Percentiles rank a stretch among this genome's conserved stretches.
Conservation (phyloP, 2,329 filamentous ascomycete species). For the Fusarium hostae region DNA sequence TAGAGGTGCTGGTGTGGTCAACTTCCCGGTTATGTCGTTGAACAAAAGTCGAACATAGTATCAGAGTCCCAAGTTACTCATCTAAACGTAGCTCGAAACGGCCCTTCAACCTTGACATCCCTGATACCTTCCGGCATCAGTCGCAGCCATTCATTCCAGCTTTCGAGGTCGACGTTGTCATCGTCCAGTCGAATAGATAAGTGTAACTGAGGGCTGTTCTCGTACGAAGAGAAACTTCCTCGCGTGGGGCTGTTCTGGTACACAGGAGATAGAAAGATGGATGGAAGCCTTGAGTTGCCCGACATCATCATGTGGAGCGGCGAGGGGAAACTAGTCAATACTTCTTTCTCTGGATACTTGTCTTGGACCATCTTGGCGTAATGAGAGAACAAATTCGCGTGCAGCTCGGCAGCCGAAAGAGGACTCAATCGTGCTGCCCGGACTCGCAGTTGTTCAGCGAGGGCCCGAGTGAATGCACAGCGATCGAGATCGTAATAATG, state of each 20-base stretch:
- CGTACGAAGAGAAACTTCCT: constrained; percentile 53
- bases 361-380: constrained; percentile 66
- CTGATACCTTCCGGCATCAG: constrained; percentile 67
- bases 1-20: not conserved
- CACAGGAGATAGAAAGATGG: constrained; percentile 65
- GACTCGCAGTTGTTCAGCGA: constrained; percentile 62
- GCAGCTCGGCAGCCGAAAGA: constrained; percentile 64
- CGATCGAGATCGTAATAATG: constrained; percentile 60
- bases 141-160: constrained; percentile 68
- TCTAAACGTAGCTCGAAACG: constrained; percentile 51
- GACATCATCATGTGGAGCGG: constrained; percentile 67
- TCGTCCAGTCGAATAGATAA: constrained; percentile 63
- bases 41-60: constrained; percentile 1
- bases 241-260: constrained; percentile 54
- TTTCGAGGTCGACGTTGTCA: constrained; percentile 62
- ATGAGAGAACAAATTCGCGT: constrained; percentile 62
- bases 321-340: constrained; percentile 61
- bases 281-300: constrained; percentile 64
- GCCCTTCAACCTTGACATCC: constrained; percentile 66
- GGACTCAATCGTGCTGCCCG: constrained; percentile 58
- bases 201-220: constrained; percentile 60
- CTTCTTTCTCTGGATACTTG: constrained; percentile 59
- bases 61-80: constrained; percentile 16
- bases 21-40: constrained; percentile 2
- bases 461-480: constrained; percentile 62